A percentile compares a stretch with the other conserved stretches of the same genome.
Conservation (phyloP, 805 yeast species). For the Hanseniaspora pseudoguilliermondii region DNA sequence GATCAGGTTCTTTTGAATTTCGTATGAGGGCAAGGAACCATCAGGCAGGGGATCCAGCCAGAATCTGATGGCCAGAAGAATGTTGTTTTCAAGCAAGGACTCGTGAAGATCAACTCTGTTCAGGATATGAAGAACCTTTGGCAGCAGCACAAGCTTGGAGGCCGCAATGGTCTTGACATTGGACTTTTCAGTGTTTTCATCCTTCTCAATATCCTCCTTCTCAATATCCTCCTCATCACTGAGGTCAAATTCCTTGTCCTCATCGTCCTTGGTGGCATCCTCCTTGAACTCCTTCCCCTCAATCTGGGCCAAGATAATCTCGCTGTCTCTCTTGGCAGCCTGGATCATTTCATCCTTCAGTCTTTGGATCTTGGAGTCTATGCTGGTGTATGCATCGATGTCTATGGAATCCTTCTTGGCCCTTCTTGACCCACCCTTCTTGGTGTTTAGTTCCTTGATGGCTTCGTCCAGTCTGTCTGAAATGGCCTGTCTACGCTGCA, state of each 20-base stretch:
- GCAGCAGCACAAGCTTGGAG: slow-evolving; percentile 35
- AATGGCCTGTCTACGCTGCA: slow-evolving; percentile 38
- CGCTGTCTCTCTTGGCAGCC: slow-evolving; percentile 67
- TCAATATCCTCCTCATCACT: slow-evolving; percentile 17
- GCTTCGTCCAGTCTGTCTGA: slow-evolving; percentile 56
- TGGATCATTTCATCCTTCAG: slow-evolving; percentile 82
- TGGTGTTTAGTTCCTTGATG: slow-evolving; percentile 60
- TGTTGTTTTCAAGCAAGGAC: slow-evolving; percentile 82
- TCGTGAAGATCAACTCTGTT: slow-evolving; percentile 79
- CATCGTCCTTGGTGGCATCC: slow-evolving; percentile 12
- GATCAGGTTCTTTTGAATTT: slow-evolving; percentile 70
- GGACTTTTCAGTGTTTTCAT: slow-evolving; percentile 7
- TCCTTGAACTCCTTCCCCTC: neutral
- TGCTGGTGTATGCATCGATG: slow-evolving; percentile 76
- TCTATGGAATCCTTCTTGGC: slow-evolving; percentile 35
- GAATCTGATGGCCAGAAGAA: slow-evolving; percentile 82
- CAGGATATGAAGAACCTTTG: slow-evolving; percentile 62
- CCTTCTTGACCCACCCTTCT: slow-evolving; percentile 37
- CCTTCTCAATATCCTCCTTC: neutral
- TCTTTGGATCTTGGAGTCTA: slow-evolving; percentile 75
- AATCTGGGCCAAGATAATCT: slow-evolving; percentile 32
- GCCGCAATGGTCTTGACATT: neutral
- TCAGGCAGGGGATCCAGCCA: slow-evolving; percentile 99
- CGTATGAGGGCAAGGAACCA: slow-evolving; percentile 94
- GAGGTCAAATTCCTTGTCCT: slow-evolving; percentile 15